Conservation (phyloP, 805 yeast species). For the Schwanniomyces yamadae region DNA sequence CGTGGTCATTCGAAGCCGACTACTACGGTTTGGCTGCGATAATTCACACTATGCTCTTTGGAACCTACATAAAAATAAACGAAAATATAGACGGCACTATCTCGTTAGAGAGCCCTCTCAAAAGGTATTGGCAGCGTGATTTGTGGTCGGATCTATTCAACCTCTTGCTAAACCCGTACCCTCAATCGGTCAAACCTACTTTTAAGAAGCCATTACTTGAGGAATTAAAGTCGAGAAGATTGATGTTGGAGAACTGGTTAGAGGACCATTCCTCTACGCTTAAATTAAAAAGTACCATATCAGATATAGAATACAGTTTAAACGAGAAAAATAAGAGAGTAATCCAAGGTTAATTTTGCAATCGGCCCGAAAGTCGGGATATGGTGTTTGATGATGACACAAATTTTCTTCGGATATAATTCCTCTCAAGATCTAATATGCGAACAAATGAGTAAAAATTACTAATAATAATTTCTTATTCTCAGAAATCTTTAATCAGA, state of each 20-base stretch:
- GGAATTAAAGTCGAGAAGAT: slow-evolving; percentile 32
- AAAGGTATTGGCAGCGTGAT: slow-evolving; percentile 73
- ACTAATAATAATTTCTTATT: too few species aligned
- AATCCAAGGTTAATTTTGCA: slow-evolving; percentile 4
- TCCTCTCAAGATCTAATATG: too few species aligned
- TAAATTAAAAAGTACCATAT: slow-evolving; percentile 30
- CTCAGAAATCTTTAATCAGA: too few species aligned
- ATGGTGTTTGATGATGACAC: too few species aligned
- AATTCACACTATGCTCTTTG: slow-evolving; percentile 72
- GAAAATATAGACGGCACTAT: slow-evolving; percentile 23
- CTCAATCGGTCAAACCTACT: slow-evolving; percentile 10
- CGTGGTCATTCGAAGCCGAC: slow-evolving; percentile 82
- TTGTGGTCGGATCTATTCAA: slow-evolving; percentile 71
- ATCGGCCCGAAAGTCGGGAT: too few species aligned
- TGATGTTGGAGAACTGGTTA: slow-evolving; percentile 44
- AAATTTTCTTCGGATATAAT: too few species aligned
- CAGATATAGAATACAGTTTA: slow-evolving; percentile 33
- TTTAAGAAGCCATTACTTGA: slow-evolving; percentile 40
- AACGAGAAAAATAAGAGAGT: slow-evolving; percentile 14
- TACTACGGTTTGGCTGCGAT: slow-evolving; percentile 79
- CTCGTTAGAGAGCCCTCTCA: slow-evolving; percentile 47
- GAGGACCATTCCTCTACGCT: slow-evolving; percentile 14
- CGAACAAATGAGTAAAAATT: too few species aligned
- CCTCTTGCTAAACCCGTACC: slow-evolving; percentile 58
- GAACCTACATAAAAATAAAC: slow-evolving; percentile 53